A percentile compares a stretch with the other conserved stretches of the same genome.
These are phyloP conservation scores for Nowakowskiella sp. DNA, from an alignment of 192 early-diverging fungal genomes.

Conservation along the genomic window DNA sequence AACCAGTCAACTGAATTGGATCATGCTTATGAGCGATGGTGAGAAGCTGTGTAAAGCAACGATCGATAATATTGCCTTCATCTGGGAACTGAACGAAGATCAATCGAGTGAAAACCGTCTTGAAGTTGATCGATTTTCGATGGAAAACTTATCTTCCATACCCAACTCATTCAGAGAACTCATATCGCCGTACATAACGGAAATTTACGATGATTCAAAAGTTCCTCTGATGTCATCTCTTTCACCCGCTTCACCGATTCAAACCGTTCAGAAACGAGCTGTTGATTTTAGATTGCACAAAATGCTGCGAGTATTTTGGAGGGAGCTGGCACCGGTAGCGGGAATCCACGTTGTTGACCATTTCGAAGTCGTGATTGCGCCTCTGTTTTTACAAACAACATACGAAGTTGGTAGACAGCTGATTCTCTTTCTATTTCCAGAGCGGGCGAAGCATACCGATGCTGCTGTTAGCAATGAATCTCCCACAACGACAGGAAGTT, in stretches of 20 bases:
- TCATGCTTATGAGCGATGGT: slow-evolving; percentile 60
- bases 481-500: too few relatives aligned
- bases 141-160: slow-evolving; percentile 49
- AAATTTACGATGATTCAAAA: too few relatives aligned
- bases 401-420: slow-evolving; percentile 77
- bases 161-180: slow-evolving; percentile 27
- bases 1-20: slow-evolving; percentile 60
- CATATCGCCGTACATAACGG: slow-evolving; percentile 32
- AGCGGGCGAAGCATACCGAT: slow-evolving; percentile 35
- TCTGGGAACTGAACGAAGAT: slow-evolving; percentile 72
- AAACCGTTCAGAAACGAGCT: slow-evolving; percentile 36
- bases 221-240: too few relatives aligned
- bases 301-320: slow-evolving; percentile 78
- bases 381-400: slow-evolving; percentile 68
- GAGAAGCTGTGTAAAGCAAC: slow-evolving; percentile 65
- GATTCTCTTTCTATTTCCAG: slow-evolving; percentile 76
- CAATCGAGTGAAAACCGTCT: slow-evolving; percentile 64
- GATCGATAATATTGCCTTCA: slow-evolving; percentile 54
- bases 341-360: slow-evolving; percentile 88
- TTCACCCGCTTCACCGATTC: slow-evolving; percentile 29
- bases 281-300: slow-evolving; percentile 74
- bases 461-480: too few relatives aligned
- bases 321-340: slow-evolving; percentile 75
- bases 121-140: slow-evolving; percentile 63
- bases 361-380: slow-evolving; percentile 80